phyloP scores from a whole-genome alignment of 352 stramenopile species.

The Phytophthora ramorum region DNA sequence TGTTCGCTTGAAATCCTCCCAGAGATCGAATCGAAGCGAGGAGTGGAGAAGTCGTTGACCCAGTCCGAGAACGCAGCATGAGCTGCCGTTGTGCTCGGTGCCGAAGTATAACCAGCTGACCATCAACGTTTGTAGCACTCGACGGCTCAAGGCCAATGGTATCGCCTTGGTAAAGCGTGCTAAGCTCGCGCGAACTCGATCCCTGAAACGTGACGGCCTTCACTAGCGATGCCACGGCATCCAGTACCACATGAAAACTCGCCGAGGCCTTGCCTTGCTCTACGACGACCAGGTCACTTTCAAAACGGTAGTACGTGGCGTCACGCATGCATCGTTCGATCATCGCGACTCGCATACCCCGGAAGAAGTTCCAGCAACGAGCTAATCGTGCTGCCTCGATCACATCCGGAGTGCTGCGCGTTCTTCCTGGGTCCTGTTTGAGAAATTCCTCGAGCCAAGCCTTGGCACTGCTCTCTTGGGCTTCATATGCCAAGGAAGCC shows the following conservation, averaged over 20 bases:
- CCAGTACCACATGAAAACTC: slow-evolving; percentile 63
- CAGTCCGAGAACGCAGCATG: slow-evolving; percentile 29
- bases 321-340: slow-evolving; percentile 59
- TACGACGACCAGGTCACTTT: slow-evolving; percentile 48
- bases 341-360: slow-evolving; percentile 55
- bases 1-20: slow-evolving; percentile 18
- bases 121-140: slow-evolving; percentile 45
- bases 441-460: slow-evolving; percentile 54
- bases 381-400: slow-evolving; percentile 37
- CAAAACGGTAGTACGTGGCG: slow-evolving; percentile 44
- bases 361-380: slow-evolving; percentile 59
- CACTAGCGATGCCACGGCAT: slow-evolving; percentile 48
- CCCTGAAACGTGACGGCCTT: slow-evolving; percentile 50
- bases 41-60: slow-evolving; percentile 15
- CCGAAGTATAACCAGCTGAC: slow-evolving; percentile 41
- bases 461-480: slow-evolving; percentile 43
- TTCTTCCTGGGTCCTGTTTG: slow-evolving; percentile 35
- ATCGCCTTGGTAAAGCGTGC: slow-evolving; percentile 61
- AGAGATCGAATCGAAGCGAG: slow-evolving; percentile 27
- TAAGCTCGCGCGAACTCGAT: slow-evolving; percentile 62
- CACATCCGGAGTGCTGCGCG: slow-evolving; percentile 34
- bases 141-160: slow-evolving; percentile 60
- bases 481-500: slow-evolving; percentile 35
- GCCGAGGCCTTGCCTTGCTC: slow-evolving; percentile 41
- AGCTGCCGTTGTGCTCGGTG: slow-evolving; percentile 28